These are phyloP conservation scores for Geranomyces variabilis DNA, from an alignment of 192 early-diverging fungal genomes.

Conservation along the genomic window DNA sequence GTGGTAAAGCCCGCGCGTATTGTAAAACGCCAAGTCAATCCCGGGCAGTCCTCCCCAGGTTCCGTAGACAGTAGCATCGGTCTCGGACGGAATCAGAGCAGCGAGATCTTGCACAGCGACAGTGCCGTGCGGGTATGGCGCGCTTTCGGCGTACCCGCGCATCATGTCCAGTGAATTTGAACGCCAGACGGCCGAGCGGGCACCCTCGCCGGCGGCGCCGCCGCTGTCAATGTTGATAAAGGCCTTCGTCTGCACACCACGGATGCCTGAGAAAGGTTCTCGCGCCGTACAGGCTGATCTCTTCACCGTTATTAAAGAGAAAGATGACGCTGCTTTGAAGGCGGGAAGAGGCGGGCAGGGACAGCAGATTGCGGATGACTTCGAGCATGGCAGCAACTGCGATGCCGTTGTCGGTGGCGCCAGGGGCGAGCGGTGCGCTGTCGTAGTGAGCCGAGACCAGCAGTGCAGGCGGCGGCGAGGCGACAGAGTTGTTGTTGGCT, in stretches of 20 bases:
- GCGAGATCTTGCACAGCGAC: constrained; percentile 49
- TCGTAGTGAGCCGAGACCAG: constrained; percentile 56
- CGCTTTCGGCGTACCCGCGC: constrained; percentile 23
- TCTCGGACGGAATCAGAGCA: constrained; percentile 35
- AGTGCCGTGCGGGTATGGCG: constrained; percentile 51
- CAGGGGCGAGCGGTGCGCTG: constrained; percentile 37
- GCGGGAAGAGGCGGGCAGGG: no score
- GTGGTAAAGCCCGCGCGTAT: constrained; percentile 51
- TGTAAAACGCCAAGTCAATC: constrained; percentile 43
- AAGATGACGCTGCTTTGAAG: constrained; percentile 42
- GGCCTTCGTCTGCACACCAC: constrained; percentile 37
- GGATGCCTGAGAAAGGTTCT: constrained; percentile 47
- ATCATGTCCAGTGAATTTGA: constrained; percentile 44
- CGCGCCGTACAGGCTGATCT: constrained; percentile 45
- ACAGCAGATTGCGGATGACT: constrained; percentile 24
- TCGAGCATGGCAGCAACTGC: constrained; percentile 47
- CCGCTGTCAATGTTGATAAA: constrained; percentile 57
- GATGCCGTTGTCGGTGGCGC: constrained; percentile 54
- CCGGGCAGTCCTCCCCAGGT: constrained; percentile 40
- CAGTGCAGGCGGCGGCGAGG: no score
- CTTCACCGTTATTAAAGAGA: constrained; percentile 55
- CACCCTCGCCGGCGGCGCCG: constrained; percentile 37
- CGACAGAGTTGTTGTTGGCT: constrained; percentile 6
- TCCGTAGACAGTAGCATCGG: constrained; percentile 48
- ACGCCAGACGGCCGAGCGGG: constrained; percentile 42